phyloP scores from a whole-genome alignment of 169 alveolate species.

The Theileria annulata region DNA sequence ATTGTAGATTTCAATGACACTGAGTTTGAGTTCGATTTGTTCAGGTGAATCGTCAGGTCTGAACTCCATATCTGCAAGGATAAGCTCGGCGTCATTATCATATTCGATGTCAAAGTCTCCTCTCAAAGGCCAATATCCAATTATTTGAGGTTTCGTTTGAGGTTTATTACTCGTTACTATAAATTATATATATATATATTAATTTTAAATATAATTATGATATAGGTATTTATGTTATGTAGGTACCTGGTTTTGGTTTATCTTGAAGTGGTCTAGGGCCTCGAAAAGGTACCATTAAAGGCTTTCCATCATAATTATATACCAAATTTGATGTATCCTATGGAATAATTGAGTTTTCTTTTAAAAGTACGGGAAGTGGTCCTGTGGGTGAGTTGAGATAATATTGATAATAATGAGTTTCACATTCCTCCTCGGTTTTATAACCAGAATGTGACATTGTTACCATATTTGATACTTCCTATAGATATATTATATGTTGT shows the following conservation, averaged over 20 bases:
- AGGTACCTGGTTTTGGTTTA: constrained; percentile 36
- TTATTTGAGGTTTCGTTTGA: constrained; percentile 79
- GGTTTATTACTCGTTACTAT: constrained; percentile 50
- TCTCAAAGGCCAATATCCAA: constrained; percentile 96
- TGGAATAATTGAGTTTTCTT: neutral
- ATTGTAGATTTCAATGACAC: constrained; percentile 86
- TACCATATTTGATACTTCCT: constrained; percentile 74
- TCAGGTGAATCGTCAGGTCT: constrained; percentile 82
- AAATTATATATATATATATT: constrained; percentile 5
- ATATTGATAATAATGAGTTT: constrained; percentile 75
- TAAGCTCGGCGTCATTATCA: constrained; percentile 97
- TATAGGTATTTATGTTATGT: neutral
- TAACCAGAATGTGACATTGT: constrained; percentile 68
- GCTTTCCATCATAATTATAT: constrained; percentile 49
- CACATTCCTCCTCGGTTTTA: constrained; percentile 80
- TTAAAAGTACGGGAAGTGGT: constrained; percentile 70
- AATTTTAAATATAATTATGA: constrained; percentile 33
- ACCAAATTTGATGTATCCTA: constrained; percentile 56
- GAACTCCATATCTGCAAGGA: constrained; percentile 97
- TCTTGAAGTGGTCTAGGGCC: constrained; percentile 53
- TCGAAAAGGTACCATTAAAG: constrained; percentile 47
- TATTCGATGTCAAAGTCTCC: constrained; percentile 98
- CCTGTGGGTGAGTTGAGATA: constrained; percentile 79
- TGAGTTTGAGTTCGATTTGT: constrained; percentile 79
- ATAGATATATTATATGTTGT: neutral